These are phyloP conservation scores for Corchorus olitorius DNA, from an alignment of 345 rosid species.

Conservation along the genomic window DNA sequence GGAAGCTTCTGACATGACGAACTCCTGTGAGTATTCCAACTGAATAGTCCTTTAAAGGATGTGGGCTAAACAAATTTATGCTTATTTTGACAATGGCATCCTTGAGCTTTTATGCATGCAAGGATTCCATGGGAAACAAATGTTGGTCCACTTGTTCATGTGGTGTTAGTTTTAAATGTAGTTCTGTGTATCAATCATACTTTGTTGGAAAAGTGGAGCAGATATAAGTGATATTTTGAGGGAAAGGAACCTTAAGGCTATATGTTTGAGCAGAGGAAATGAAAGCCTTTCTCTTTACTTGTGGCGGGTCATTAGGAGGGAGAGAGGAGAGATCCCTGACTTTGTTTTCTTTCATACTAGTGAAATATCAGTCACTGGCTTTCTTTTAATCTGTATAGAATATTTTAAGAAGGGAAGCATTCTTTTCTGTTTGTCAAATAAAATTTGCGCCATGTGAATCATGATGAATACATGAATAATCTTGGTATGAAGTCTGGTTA, in stretches of 20 bases:
- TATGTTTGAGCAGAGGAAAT: constrained; percentile 7
- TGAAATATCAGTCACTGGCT: not conserved
- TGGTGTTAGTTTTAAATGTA: not conserved
- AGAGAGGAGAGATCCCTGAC: not conserved
- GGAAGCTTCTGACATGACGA: not conserved
- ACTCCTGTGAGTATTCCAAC: not conserved
- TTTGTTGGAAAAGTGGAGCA: not conserved
- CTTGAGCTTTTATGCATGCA: not conserved
- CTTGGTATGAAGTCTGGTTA: too few relatives aligned
- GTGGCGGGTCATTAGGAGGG: not conserved
- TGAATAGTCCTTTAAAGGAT: not conserved
- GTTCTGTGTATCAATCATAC: not conserved
- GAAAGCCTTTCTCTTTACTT: not conserved
- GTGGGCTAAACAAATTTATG: not conserved
- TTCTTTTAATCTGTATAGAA: not conserved
- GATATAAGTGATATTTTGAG: not conserved
- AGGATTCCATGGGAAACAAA: not conserved
- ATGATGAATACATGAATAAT: too few relatives aligned
- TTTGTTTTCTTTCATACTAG: not conserved
- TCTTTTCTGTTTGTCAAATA: too few relatives aligned
- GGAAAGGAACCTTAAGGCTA: not conserved
- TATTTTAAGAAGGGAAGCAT: not conserved
- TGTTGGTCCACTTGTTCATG: not conserved
- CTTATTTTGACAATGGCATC: constrained; percentile 7
- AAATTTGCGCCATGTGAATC: too few relatives aligned